A percentile compares a stretch with the other conserved stretches of the same genome.
Conservation (phyloP, 768 basidiomycete species). For the Terana coerulea region DNA sequence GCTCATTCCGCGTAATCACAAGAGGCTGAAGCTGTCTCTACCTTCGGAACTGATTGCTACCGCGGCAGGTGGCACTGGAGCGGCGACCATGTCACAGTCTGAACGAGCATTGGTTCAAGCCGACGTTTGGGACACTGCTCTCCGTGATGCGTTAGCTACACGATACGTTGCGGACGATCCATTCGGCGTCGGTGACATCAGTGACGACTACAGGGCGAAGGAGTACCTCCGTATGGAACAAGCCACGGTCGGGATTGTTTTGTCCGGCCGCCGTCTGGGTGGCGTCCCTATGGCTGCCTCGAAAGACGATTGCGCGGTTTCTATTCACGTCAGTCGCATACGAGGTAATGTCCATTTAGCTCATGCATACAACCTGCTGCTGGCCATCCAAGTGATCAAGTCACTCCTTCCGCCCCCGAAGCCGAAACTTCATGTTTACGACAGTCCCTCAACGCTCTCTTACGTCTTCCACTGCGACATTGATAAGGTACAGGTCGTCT, state of each 20-base stretch:
- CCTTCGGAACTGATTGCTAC: constrained; percentile 48
- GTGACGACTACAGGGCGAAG: constrained; percentile 31
- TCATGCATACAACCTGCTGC: constrained; percentile 65
- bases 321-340: constrained; percentile 49
- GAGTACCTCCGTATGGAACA: constrained; percentile 44
- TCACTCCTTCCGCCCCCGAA: constrained; percentile 29
- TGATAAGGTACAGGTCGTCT: constrained; percentile 44
- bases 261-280: constrained; percentile 19
- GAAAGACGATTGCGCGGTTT: constrained; percentile 42
- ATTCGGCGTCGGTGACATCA: constrained; percentile 26
- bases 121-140: constrained; percentile 41
- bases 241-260: constrained; percentile 25
- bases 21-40: constrained; percentile 52
- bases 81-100: constrained; percentile 20
- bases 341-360: constrained; percentile 54
- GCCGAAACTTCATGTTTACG: constrained; percentile 17
- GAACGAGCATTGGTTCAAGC: constrained; percentile 41
- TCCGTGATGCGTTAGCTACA: constrained; percentile 65
- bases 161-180: constrained; percentile 67
- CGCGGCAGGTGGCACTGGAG: constrained; percentile 38
- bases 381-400: constrained; percentile 54
- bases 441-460: constrained; percentile 16
- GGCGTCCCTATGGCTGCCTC: constrained; percentile 9
- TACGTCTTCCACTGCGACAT: constrained; percentile 29
- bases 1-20: constrained; percentile 35